Conservation (phyloP, 1,139 yeast species). For the Yamadazyma triangularis region DNA sequence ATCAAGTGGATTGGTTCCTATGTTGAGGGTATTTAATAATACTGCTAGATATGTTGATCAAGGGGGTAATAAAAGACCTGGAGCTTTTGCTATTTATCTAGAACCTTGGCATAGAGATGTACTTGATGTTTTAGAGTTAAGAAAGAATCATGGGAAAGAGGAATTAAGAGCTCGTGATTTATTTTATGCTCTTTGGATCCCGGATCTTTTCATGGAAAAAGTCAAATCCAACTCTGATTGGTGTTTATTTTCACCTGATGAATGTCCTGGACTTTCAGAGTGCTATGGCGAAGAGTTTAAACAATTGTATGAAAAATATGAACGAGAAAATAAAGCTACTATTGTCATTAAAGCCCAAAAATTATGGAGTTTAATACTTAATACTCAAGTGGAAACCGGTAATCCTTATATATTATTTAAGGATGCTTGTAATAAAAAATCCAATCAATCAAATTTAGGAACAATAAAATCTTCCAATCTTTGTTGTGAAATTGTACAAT, state of each 20-base stretch:
- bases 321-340: conserved; percentile 35
- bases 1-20: conserved; percentile 54
- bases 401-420: conserved; percentile 56
- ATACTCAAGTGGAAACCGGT: conserved; percentile 58
- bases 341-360: conserved; percentile 45
- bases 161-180: conserved; percentile 54
- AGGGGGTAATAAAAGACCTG: conserved; percentile 61
- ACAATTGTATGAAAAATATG: conserved; percentile 41
- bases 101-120: conserved; percentile 63
- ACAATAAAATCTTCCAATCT: conserved; percentile 53
- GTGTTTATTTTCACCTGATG: conserved; percentile 54
- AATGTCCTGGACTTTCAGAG: conserved; percentile 48
- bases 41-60: conserved; percentile 61
- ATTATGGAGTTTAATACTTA: conserved; percentile 49
- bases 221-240: conserved; percentile 47
- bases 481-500: conserved; percentile 56
- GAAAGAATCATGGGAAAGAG: conserved; percentile 56
- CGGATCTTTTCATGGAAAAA: conserved; percentile 54
- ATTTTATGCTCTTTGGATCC: conserved; percentile 57
- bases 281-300: conserved; percentile 48
- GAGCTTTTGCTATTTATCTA: conserved; percentile 57
- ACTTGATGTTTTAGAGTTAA: conserved; percentile 46
- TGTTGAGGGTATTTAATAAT: conserved; percentile 55
- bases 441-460: conserved; percentile 55
- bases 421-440: conserved; percentile 51